These are phyloP conservation scores for Agaricus blazei DNA, from an alignment of 768 basidiomycete genomes.

Conservation along the genomic window DNA sequence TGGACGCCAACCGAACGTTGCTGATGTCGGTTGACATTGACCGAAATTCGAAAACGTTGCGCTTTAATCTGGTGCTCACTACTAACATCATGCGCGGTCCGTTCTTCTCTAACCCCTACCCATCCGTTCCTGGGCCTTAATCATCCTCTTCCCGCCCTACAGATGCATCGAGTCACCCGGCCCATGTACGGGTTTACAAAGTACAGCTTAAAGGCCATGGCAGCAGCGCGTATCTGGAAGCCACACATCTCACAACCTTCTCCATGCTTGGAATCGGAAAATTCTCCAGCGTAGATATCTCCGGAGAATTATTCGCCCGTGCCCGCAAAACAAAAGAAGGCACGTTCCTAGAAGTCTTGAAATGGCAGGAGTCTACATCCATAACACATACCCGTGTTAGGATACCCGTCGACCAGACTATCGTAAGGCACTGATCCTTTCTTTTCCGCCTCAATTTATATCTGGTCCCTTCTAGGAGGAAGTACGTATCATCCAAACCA, in stretches of 20 bases:
- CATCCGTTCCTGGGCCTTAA: neutral
- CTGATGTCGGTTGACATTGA: conserved; percentile 10
- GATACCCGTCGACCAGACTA: conserved; percentile 7
- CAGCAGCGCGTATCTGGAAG: conserved; percentile 4
- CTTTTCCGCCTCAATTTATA: neutral
- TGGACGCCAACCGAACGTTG: conserved; percentile 8
- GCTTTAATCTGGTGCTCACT: conserved; percentile 6
- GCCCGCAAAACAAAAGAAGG: conserved; percentile 5
- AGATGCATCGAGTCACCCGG: conserved; percentile 1
- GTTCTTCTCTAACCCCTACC: neutral
- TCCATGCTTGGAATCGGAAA: conserved; percentile 8
- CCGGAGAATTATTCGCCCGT: conserved; percentile 7
- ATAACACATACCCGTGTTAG: conserved; percentile 8
- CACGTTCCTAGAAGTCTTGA: conserved; percentile 6
- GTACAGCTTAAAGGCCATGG: conserved; percentile 1
- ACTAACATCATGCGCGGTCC: conserved; percentile 6
- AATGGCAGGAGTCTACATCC: conserved; percentile 7
- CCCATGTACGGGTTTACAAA: conserved; percentile 6
- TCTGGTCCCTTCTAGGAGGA: neutral
- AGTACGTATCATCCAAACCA: conserved; percentile 7
- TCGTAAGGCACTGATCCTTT: neutral
- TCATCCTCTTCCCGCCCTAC: neutral
- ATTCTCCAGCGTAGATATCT: conserved; percentile 7
- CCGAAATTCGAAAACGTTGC: neutral
- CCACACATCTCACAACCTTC: conserved; percentile 5